A percentile compares a stretch with the other conserved stretches of the same genome.
phyloP scores from a whole-genome alignment of 306 rosid genomes.

The Geum urbanum region DNA sequence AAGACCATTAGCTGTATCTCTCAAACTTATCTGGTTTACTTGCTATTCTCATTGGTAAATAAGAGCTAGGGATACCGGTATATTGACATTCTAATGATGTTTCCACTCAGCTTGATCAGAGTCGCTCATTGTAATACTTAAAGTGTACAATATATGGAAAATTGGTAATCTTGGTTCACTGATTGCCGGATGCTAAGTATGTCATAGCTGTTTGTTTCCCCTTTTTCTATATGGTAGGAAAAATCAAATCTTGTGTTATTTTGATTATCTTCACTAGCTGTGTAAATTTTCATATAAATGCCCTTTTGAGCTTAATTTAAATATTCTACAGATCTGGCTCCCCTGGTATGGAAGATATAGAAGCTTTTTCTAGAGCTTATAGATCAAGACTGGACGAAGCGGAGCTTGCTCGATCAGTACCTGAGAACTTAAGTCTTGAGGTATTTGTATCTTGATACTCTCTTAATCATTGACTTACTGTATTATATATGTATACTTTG shows the following conservation, averaged over 20 bases:
- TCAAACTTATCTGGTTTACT: background rate
- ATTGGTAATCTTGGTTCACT: background rate
- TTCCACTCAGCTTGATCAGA: background rate
- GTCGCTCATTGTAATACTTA: background rate
- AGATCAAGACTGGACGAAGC: conserved; percentile 75
- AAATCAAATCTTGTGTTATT: background rate
- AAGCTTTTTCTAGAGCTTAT: conserved; percentile 69
- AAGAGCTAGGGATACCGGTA: background rate
- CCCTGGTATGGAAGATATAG: conserved; percentile 81
- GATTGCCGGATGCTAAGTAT: background rate
- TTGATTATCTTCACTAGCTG: conserved; percentile 6
- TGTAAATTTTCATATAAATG: conserved; percentile 11
- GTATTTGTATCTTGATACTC: conserved; percentile 30
- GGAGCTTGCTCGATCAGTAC: conserved; percentile 63
- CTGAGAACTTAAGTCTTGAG: conserved; percentile 82
- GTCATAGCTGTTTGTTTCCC: background rate
- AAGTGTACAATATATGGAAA: background rate
- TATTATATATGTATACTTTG: background rate
- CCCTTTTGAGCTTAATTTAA: conserved; percentile 10
- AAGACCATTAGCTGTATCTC: background rate
- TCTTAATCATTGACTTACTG: background rate
- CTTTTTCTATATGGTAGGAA: background rate
- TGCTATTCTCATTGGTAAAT: background rate
- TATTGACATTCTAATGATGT: background rate
- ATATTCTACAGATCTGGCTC: conserved; percentile 75